A percentile compares a stretch with the other conserved stretches of the same genome.
phyloP scores from a whole-genome alignment of 805 yeast species.

The Barnettozyma siamensis region DNA sequence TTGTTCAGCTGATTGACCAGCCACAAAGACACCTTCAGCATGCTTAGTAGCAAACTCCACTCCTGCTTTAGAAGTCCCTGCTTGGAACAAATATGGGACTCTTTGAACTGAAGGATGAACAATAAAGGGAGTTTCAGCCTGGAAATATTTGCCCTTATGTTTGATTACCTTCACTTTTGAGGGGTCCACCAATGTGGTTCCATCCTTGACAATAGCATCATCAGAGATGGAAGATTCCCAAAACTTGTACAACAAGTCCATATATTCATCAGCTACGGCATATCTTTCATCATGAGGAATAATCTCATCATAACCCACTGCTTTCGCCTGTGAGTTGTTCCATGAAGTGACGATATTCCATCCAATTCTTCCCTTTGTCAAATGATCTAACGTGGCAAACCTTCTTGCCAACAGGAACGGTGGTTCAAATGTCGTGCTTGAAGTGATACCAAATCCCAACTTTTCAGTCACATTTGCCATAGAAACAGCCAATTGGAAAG shows the following conservation, averaged over 20 bases:
- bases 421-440: constrained; percentile 37
- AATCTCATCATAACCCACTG: constrained; percentile 29
- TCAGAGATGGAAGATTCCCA: constrained; percentile 38
- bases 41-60: constrained; percentile 37
- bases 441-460: constrained; percentile 36
- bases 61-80: constrained; percentile 38
- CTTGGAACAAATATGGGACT: constrained; percentile 39
- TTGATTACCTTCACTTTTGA: constrained; percentile 32
- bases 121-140: constrained; percentile 35
- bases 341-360: constrained; percentile 43
- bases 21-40: constrained; percentile 37
- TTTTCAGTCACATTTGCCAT: constrained; percentile 38
- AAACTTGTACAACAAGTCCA: constrained; percentile 34
- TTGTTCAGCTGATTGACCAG: constrained; percentile 29
- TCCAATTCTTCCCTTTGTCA: constrained; percentile 39
- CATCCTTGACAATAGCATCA: constrained; percentile 27
- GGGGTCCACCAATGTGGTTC: constrained; percentile 28
- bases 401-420: constrained; percentile 38
- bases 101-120: constrained; percentile 36
- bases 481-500: constrained; percentile 28
- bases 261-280: constrained; percentile 35
- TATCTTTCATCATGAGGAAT: constrained; percentile 39
- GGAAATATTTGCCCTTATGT: constrained; percentile 35
- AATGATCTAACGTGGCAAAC: constrained; percentile 37
- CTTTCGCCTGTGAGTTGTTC: constrained; percentile 37